phyloP scores from a whole-genome alignment of 129 eudicot genomes.

The Pulicaria dysenterica region DNA sequence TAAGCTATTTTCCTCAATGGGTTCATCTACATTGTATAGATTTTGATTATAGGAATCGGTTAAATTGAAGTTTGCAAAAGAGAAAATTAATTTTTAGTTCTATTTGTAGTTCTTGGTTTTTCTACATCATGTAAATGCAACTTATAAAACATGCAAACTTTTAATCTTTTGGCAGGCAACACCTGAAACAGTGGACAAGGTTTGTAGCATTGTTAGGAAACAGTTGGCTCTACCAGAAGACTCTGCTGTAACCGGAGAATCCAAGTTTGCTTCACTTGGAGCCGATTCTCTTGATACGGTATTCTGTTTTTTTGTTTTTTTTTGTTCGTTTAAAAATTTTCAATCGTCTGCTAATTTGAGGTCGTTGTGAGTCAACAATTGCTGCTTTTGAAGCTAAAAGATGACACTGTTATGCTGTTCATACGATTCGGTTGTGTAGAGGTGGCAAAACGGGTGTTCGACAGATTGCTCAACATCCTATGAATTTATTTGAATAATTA shows the following conservation, averaged over 20 bases:
- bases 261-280: conserved; percentile 77
- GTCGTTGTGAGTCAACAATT: too few relatives aligned
- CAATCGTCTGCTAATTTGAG: not conserved
- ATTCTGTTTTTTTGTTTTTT: conserved; percentile 22
- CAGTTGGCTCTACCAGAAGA: conserved; percentile 71
- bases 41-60: not conserved
- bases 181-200: conserved; percentile 76
- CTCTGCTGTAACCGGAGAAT: conserved; percentile 58
- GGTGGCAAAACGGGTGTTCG: too few relatives aligned
- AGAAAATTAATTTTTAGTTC: not conserved
- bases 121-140: not conserved
- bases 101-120: not conserved
- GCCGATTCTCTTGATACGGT: conserved; percentile 98
- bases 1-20: not conserved
- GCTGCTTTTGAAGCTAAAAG: too few relatives aligned
- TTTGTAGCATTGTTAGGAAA: conserved; percentile 70
- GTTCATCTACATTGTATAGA: not conserved
- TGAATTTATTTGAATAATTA: too few relatives aligned
- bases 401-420: too few relatives aligned
- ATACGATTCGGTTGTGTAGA: too few relatives aligned
- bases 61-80: not conserved
- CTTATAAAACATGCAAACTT: not conserved
- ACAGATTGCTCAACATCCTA: too few relatives aligned
- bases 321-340: too few relatives aligned
- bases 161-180: conserved; percentile 63